phyloP scores from a whole-genome alignment of 495 filamentous ascomycete genomes.

The Talaromyces proteolyticus region DNA sequence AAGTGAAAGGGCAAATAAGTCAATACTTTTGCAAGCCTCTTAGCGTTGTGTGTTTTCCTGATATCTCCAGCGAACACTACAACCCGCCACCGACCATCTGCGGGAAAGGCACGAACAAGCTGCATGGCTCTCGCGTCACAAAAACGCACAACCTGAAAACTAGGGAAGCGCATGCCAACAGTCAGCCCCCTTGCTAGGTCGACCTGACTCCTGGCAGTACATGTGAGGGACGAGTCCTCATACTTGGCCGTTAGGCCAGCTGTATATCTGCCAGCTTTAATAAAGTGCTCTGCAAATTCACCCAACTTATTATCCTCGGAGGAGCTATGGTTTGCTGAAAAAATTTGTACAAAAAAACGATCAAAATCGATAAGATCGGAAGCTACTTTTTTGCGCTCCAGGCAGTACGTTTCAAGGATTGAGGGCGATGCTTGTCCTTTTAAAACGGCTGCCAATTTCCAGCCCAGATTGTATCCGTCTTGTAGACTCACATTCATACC shows the following conservation, averaged over 20 bases:
- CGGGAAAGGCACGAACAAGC: not conserved
- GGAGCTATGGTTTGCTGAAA: slow-evolving; percentile 25
- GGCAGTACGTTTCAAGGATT: slow-evolving; percentile 63
- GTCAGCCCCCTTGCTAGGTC: not conserved
- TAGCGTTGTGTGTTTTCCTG: not conserved
- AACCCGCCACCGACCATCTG: not conserved
- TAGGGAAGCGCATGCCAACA: slow-evolving; percentile 3
- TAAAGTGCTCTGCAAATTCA: slow-evolving; percentile 53
- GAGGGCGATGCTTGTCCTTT: slow-evolving; percentile 42
- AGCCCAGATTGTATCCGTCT: slow-evolving; percentile 64
- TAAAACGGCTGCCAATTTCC: slow-evolving; percentile 63
- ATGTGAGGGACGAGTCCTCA: slow-evolving; percentile 42
- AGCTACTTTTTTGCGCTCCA: slow-evolving; percentile 62
- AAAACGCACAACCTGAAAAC: not conserved
- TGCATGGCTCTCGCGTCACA: slow-evolving; percentile 1
- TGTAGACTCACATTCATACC: slow-evolving; percentile 71
- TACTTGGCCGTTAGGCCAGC: slow-evolving; percentile 59
- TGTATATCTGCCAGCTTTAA: slow-evolving; percentile 55
- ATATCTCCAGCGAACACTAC: slow-evolving; percentile 6
- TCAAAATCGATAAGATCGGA: slow-evolving; percentile 73
- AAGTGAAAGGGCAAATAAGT: not conserved
- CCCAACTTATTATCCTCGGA: slow-evolving; percentile 24
- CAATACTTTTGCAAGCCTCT: not conserved
- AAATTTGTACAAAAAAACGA: slow-evolving; percentile 10
- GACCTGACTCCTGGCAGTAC: not conserved